Evolutionary conservation across 2,329 filamentous ascomycete species (phyloP).

Genomic region (Orbilia oligospora): DNA sequence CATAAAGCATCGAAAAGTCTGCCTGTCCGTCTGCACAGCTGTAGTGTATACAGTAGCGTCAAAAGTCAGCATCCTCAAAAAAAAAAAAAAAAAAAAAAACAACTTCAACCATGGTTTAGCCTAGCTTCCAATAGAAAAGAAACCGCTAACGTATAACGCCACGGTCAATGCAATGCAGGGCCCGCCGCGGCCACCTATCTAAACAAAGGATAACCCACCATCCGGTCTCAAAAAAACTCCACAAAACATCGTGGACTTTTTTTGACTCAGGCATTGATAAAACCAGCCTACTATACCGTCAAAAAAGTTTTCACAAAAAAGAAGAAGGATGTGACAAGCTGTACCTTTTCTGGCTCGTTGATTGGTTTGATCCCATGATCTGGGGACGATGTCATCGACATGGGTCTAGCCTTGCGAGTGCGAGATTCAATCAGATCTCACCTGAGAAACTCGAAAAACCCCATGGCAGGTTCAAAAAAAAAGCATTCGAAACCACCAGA

Average conservation of each 20-base stretch:
- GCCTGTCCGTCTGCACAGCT: too few relatives aligned
- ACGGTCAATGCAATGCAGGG: slow-evolving; percentile 28
- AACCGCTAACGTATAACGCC: slow-evolving; percentile 21
- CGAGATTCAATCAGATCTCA: not conserved
- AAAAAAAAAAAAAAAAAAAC: too few relatives aligned
- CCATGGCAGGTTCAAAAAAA: too few relatives aligned
- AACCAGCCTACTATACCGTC: not conserved
- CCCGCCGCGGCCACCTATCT: not conserved
- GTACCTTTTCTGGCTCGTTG: slow-evolving; percentile 4
- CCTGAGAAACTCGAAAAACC: not conserved
- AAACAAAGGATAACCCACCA: not conserved
- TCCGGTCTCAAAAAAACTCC: slow-evolving; percentile 27
- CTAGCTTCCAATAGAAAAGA: not conserved
- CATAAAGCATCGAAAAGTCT: slow-evolving; percentile 20
- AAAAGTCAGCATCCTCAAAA: too few relatives aligned
- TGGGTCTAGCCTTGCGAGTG: slow-evolving; percentile 29
- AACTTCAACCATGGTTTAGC: not conserved
- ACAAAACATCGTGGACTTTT: slow-evolving; percentile 29
- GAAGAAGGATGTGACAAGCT: slow-evolving; percentile 18
- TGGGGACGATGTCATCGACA: slow-evolving; percentile 40
- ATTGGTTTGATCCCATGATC: slow-evolving; percentile 21
- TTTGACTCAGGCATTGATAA: not conserved
- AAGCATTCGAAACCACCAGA: slow-evolving; percentile 21
- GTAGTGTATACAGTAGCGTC: too few relatives aligned
- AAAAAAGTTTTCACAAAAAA: not conserved